Percentiles rank a stretch among this genome's conserved stretches.
Conservation (phyloP, 345 rosid species). For the Aquilaria sinensis region DNA sequence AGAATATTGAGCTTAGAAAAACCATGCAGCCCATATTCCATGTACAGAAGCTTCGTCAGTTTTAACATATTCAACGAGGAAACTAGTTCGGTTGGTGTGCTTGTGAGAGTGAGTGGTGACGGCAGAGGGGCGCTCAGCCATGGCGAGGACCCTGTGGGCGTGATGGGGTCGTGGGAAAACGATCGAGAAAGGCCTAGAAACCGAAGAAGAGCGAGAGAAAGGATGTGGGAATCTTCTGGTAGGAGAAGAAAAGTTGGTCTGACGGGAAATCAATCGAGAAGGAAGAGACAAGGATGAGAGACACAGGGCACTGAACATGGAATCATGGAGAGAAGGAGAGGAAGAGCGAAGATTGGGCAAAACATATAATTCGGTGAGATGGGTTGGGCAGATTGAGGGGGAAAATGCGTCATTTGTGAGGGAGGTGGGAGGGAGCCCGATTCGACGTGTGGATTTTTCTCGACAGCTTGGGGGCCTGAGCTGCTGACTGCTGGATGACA, state of each 20-base stretch:
- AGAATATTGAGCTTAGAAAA: too few species aligned
- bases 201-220: constrained; percentile 11
- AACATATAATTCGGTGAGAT: neutral
- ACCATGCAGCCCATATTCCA: too few species aligned
- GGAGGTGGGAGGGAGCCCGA: neutral
- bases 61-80: neutral
- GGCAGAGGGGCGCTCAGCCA: constrained; percentile 29
- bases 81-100: constrained; percentile 38
- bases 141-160: constrained; percentile 31
- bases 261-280: constrained; percentile 19
- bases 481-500: too few species aligned
- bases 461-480: too few species aligned
- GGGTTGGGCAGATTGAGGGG: neutral
- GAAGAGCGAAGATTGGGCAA: too few species aligned
- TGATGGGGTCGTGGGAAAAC: constrained; percentile 28
- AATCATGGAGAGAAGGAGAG: neutral
- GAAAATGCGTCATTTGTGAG: neutral
- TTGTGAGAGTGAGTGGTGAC: constrained; percentile 32
- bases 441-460: too few species aligned
- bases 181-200: constrained; percentile 17
- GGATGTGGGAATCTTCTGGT: constrained; percentile 14
- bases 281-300: constrained; percentile 21
- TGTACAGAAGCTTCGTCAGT: too few species aligned
- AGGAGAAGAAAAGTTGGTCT: constrained; percentile 13
- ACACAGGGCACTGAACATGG: constrained; percentile 23